Percentiles rank a stretch among this genome's conserved stretches.
These are phyloP conservation scores for Sordariomycetes sp. DNA, from an alignment of 2,329 filamentous ascomycete genomes.

Conservation along the genomic window DNA sequence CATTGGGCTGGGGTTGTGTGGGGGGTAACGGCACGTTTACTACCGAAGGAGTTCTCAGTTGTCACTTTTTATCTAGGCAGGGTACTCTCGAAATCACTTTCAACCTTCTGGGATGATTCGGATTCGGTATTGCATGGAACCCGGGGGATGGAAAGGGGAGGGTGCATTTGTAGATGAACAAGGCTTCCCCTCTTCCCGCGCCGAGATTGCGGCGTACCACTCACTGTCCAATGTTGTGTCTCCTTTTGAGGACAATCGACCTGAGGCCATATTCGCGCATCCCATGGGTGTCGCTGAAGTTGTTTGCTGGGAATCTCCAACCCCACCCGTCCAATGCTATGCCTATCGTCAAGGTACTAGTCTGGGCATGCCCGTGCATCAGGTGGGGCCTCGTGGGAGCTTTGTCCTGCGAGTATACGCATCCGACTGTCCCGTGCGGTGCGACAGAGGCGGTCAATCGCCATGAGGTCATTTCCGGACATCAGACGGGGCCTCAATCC, in stretches of 20 bases:
- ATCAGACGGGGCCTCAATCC: too few species aligned
- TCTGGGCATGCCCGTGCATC: too few species aligned
- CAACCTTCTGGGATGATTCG: slow-evolving; percentile 10
- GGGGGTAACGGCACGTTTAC: slow-evolving; percentile 4
- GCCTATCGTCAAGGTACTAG: too few species aligned
- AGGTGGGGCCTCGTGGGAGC: too few species aligned
- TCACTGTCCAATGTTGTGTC: not conserved
- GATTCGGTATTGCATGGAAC: slow-evolving; percentile 12
- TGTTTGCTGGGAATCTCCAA: too few species aligned
- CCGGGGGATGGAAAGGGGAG: not conserved
- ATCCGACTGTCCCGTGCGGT: too few species aligned
- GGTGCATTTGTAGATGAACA: slow-evolving; percentile 26
- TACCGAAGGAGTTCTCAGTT: slow-evolving; percentile 4
- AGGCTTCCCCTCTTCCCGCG: slow-evolving; percentile 6
- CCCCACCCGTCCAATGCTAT: too few species aligned
- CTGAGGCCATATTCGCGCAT: too few species aligned
- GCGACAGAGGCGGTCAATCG: too few species aligned
- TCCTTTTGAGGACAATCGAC: not conserved
- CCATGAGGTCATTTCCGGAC: too few species aligned
- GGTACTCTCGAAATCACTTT: slow-evolving; percentile 3
- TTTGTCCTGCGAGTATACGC: too few species aligned
- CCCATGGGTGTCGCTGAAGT: too few species aligned
- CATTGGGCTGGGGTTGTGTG: not conserved
- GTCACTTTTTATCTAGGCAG: slow-evolving; percentile 3
- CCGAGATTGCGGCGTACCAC: not conserved